Conservation (phyloP, 192 early-diverging fungal species). For the Haplosporangium gracile region DNA sequence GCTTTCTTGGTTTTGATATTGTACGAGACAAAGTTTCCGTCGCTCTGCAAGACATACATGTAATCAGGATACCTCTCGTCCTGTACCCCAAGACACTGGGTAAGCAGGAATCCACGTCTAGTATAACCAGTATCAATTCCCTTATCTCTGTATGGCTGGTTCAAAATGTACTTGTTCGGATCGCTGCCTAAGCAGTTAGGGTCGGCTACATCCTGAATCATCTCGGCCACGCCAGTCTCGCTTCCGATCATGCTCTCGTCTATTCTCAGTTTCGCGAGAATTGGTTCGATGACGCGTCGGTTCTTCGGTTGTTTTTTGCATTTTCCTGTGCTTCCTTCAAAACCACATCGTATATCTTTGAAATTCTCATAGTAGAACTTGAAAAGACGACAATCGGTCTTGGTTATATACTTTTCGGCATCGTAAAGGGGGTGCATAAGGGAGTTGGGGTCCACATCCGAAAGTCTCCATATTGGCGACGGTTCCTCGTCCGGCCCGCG, state of each 20-base stretch:
- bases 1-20: no score
- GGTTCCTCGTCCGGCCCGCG: no score
- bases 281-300: neutral
- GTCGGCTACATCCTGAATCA: neutral
- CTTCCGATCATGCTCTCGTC: neutral
- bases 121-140: no score
- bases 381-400: slow-evolving; percentile 7
- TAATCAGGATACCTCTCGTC: no score
- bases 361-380: neutral
- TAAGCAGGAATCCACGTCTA: no score
- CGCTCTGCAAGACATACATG: no score
- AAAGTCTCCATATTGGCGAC: no score
- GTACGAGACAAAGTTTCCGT: no score
- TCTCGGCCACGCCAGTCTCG: neutral
- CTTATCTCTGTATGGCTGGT: no score
- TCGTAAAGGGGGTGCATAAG: neutral
- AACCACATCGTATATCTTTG: neutral
- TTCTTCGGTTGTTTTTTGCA: neutral
- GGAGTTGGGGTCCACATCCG: neutral
- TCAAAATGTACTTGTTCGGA: no score
- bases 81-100: no score
- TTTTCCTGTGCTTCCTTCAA: neutral
- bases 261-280: neutral
- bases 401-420: neutral
- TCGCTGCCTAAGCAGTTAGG: no score